Evolutionary conservation across 495 filamentous ascomycete species (phyloP), one percentile per base, ranked within the genome.

Genomic region (Glutinoglossum americanum): DNA sequence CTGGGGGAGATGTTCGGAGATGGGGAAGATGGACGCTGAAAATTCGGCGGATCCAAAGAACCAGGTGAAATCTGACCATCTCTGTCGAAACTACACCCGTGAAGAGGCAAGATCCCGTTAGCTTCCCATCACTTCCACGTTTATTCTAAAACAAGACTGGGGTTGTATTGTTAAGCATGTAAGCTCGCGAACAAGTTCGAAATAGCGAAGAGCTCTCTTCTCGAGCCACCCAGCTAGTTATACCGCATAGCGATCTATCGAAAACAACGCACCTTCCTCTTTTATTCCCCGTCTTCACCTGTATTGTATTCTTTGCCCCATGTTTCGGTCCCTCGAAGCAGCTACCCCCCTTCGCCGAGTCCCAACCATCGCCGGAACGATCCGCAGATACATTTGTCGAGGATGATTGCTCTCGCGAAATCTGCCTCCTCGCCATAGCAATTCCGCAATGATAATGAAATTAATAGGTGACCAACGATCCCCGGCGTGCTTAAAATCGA

Each of bases 11-110:
- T 59, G 61, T 63, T 60, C 49, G 62, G 63, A 60, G 61, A 54
- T 47, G 62, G 63, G 59, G 61, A 54, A 58, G 64, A 59, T 3
- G 49, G 26, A 19, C 25, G 17, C 1, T 27, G 54, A 5, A 39
- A 23, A 15, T 26, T 39, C 17, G 23, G 23, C 33, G 33, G 8
- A 39, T 56, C 33, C 32, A 56, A 4, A 26, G 66, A 68, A 19
- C 66, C 61, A 54, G 66, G 66, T 44, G 66, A 68, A 56, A 68
- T 60, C 58, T 64, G 66, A 54, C 64, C 60, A 45, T 68, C 66
- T 63, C 66, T 64, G 41, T 68, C 64, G 60, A 63, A 64, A 58
- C 66, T 68, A 30, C 23, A 32, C 28, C n/a, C 30, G 23, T n/a
- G 45, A 39, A 39, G 58, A 53, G 9, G 49, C 49, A 53, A 53